phyloP scores from a whole-genome alignment of 768 basidiomycete species.

The Suillus variegatus region DNA sequence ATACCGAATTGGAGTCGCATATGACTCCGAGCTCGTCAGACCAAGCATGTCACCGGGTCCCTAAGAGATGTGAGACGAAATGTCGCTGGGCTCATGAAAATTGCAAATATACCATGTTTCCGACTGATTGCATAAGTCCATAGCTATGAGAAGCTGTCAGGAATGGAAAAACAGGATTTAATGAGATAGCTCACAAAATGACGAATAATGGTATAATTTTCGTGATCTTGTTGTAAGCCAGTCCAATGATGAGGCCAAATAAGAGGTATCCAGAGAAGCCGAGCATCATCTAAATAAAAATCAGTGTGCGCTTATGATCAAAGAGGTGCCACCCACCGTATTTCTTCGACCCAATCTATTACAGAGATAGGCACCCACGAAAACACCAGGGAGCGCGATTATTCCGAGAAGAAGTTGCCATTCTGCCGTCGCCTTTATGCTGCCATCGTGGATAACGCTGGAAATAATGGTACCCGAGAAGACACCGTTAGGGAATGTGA shows the following conservation, averaged over 20 bases:
- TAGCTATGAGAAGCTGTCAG: constrained; percentile 42
- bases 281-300: constrained; percentile 53
- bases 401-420: constrained; percentile 67
- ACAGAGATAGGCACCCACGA: constrained; percentile 50
- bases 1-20: constrained; percentile 63
- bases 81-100: not conserved
- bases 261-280: constrained; percentile 70
- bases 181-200: constrained; percentile 50
- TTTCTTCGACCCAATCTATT: constrained; percentile 59
- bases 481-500: constrained; percentile 74
- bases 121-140: constrained; percentile 71
- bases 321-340: constrained; percentile 40
- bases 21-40: constrained; percentile 68
- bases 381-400: constrained; percentile 64
- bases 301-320: constrained; percentile 5
- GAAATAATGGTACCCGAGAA: constrained; percentile 71
- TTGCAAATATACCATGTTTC: constrained; percentile 52
- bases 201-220: constrained; percentile 66
- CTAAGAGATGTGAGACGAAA: constrained; percentile 31
- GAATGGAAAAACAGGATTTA: constrained; percentile 1
- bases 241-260: constrained; percentile 62
- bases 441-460: constrained; percentile 56
- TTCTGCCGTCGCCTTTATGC: constrained; percentile 63
- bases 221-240: constrained; percentile 62
- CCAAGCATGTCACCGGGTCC: constrained; percentile 76